Conservation (phyloP, 2,329 filamentous ascomycete genomes). For the Hortaea sp. region DNA sequence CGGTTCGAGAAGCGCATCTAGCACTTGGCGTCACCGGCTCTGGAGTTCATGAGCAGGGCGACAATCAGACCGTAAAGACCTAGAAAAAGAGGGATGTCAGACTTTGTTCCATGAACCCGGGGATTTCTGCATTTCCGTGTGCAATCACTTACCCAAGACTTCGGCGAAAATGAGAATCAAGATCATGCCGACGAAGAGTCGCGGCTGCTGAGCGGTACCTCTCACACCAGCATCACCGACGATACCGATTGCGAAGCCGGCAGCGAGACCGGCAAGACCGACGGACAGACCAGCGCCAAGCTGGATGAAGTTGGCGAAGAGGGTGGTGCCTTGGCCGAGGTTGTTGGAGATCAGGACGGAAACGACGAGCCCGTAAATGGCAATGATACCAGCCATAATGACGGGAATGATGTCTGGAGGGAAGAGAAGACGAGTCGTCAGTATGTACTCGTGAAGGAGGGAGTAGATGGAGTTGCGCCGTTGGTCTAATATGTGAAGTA, state of each 20-base stretch:
- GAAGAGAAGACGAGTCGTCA: not conserved
- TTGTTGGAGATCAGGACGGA: conserved; percentile 46
- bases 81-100: conserved; percentile 25
- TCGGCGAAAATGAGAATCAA: conserved; percentile 99
- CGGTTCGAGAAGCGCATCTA: conserved; percentile 29
- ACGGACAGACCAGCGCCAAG: conserved; percentile 43
- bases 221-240: conserved; percentile 75
- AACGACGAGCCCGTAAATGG: conserved; percentile 63
- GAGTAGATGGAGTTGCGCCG: no score
- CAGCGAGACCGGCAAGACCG: conserved; percentile 31
- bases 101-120: not conserved
- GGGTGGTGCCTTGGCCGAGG: conserved; percentile 35
- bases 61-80: conserved; percentile 99
- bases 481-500: not conserved
- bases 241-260: conserved; percentile 42
- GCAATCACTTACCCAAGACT: conserved; percentile 70
- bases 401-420: conserved; percentile 88
- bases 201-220: conserved; percentile 73
- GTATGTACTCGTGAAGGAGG: conserved; percentile 8
- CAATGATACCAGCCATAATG: conserved; percentile 99
- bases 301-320: conserved; percentile 44
- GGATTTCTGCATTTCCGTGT: not conserved
- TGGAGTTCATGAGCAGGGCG: conserved; percentile 98
- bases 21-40: conserved; percentile 55
- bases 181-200: conserved; percentile 95